Evolutionary conservation across 345 rosid genomes (phyloP), one percentile per base, ranked within the genome.

Genomic region (Viola odorata): DNA sequence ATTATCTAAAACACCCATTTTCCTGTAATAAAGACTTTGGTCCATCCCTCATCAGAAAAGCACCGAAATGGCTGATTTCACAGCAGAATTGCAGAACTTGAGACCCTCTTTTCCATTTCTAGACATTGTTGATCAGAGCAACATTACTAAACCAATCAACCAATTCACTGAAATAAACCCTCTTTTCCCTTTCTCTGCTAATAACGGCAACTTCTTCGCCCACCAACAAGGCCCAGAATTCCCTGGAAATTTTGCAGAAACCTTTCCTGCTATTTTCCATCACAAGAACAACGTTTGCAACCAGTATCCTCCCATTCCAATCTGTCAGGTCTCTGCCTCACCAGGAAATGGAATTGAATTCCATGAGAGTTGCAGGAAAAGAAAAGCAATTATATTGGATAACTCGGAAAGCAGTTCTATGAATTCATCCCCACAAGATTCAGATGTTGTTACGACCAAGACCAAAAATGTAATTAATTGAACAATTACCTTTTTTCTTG

Each of bases 1-100:
- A 16, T 37, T 38, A 62, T 64, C 72, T 57, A 54, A 13, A 57
- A 17, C 44, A 66, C 62, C 76, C 45, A 62, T 38, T 66, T 41
- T 52, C 38, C 45, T 38, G 32, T 17, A 63, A 12, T 12, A 45
- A 8, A 37, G n/a, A 12, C 7, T 2, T 37, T 23, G n/a, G n/a
- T 13, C 12, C 32, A 23, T 23, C 32, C 32, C 32, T 23, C 32
- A 23, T 0, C 32, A 47, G 5, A 10, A 36, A 55, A 63, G 12
- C 50, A 6, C 36, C 15, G 15, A 14, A 32, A 80, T 83, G 85
- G 83, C 79, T 39, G 75, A 71, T 57, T 81, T 83, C 56, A 15
- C 75, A 41, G 52, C 72, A 55, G 72, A 78, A 45, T 57, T 78
- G 16, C 76, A 69, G 7, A 59, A 45, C 48, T 70, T 74, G 37